These are phyloP conservation scores for Entonaema liquescens DNA, from an alignment of 495 filamentous ascomycete species.

Conservation along the genomic window DNA sequence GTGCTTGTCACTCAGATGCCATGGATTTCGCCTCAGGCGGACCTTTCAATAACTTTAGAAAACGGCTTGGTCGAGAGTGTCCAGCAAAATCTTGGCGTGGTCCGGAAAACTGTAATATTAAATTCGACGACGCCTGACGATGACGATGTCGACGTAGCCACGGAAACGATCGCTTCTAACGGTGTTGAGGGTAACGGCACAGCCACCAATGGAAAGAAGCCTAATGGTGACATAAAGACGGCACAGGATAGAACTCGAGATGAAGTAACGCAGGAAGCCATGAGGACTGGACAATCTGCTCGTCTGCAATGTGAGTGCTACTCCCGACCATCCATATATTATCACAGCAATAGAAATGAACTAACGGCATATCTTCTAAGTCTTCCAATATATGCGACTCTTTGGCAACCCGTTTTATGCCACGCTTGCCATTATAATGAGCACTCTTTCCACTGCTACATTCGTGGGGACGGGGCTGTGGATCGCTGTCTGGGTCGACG, in stretches of 20 bases:
- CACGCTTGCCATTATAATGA: constrained; percentile 43
- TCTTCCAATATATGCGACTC: constrained; percentile 51
- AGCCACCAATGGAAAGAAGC: constrained; percentile 21
- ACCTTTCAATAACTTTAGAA: constrained; percentile 53
- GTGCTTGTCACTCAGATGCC: constrained; percentile 55
- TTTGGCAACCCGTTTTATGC: constrained; percentile 49
- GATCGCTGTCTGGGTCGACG: constrained; percentile 64
- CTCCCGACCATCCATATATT: neutral
- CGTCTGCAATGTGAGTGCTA: constrained; percentile 47
- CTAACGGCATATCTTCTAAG: constrained; percentile 27
- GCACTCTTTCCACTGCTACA: constrained; percentile 40
- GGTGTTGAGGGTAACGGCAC: constrained; percentile 20
- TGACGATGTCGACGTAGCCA: constrained; percentile 33
- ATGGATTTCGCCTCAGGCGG: constrained; percentile 57
- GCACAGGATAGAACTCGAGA: constrained; percentile 41
- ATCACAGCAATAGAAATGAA: neutral
- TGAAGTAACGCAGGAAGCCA: constrained; percentile 46
- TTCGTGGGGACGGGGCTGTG: constrained; percentile 50
- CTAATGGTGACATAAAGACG: constrained; percentile 32
- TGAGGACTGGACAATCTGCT: constrained; percentile 45
- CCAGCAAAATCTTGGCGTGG: constrained; percentile 49
- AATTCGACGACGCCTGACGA: constrained; percentile 29
- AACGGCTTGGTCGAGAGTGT: constrained; percentile 49
- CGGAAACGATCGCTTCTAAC: constrained; percentile 33
- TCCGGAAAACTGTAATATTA: constrained; percentile 45